Conservation (phyloP, 1,284 basidiomycete genomes). For the Malassezia dermatis region DNA sequence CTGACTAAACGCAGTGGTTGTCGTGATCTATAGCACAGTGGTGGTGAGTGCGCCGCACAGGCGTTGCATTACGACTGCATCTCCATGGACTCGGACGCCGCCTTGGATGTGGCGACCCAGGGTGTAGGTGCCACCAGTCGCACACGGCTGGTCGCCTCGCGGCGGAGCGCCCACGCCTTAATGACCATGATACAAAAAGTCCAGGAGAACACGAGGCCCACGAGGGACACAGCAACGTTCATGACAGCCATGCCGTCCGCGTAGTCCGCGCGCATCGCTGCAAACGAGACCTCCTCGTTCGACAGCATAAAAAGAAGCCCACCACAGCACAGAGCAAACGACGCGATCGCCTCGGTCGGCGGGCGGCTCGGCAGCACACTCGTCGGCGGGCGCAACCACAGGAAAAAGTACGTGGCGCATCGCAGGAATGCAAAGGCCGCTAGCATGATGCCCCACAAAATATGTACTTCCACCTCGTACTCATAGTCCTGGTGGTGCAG, state of each 20-base stretch:
- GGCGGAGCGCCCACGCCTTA: conserved; percentile 36
- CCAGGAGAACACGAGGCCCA: conserved; percentile 35
- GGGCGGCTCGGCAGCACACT: conserved; percentile 72
- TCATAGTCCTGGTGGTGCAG: conserved; percentile 81
- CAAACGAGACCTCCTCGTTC: conserved; percentile 77
- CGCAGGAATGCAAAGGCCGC: conserved; percentile 65
- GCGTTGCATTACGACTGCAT: background rate
- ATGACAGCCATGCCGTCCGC: conserved; percentile 59
- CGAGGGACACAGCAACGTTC: conserved; percentile 36
- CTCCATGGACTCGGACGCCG: background rate
- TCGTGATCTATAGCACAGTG: background rate
- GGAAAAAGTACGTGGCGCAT: conserved; percentile 82
- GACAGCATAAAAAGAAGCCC: conserved; percentile 85
- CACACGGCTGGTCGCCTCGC: conserved; percentile 13
- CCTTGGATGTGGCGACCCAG: background rate
- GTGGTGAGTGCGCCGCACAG: background rate
- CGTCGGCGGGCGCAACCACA: conserved; percentile 62
- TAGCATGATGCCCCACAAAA: conserved; percentile 85
- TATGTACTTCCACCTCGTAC: conserved; percentile 72
- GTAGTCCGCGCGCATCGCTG: conserved; percentile 78
- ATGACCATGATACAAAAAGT: conserved; percentile 32
- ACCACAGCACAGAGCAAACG: conserved; percentile 76
- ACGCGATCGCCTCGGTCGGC: conserved; percentile 78
- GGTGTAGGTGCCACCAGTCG: background rate
- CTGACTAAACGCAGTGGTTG: background rate